A percentile compares a stretch with the other conserved stretches of the same genome.
Evolutionary conservation across 768 basidiomycete genomes (phyloP).

Genomic region (Tulasnella sp.): DNA sequence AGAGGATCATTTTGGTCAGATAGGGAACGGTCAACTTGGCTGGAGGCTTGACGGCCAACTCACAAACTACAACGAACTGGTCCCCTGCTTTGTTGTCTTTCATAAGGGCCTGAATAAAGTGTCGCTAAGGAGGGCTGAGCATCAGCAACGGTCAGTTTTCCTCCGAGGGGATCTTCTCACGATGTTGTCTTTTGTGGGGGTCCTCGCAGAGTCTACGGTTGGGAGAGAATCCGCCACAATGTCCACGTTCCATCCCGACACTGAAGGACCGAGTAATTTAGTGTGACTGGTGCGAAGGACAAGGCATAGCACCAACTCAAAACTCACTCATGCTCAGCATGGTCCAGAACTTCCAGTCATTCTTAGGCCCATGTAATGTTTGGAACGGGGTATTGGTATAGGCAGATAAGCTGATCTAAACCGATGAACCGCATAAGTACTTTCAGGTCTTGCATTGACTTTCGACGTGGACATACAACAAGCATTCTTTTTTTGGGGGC

Average conservation of each 20-base stretch:
- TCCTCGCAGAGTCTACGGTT: not conserved
- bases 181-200: not conserved
- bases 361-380: not conserved
- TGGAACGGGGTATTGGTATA: not conserved
- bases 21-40: not conserved
- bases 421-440: not conserved
- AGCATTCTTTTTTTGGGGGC: not conserved
- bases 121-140: not conserved
- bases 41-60: not conserved
- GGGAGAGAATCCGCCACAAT: not conserved
- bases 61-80: not conserved
- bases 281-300: not conserved
- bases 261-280: not conserved
- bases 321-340: not conserved
- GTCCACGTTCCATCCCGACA: not conserved
- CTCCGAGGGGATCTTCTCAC: not conserved
- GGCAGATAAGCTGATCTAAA: not conserved
- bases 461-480: not conserved
- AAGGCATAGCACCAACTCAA: not conserved
- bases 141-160: not conserved
- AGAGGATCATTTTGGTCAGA: not conserved
- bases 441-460: not conserved
- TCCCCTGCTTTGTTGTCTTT: not conserved
- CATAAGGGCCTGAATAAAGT: not conserved
- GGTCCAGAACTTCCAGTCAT: not conserved